Base-by-base conservation (phyloP, 2,329 filamentous ascomycete species). In the Pyricularia grisea region DNA sequence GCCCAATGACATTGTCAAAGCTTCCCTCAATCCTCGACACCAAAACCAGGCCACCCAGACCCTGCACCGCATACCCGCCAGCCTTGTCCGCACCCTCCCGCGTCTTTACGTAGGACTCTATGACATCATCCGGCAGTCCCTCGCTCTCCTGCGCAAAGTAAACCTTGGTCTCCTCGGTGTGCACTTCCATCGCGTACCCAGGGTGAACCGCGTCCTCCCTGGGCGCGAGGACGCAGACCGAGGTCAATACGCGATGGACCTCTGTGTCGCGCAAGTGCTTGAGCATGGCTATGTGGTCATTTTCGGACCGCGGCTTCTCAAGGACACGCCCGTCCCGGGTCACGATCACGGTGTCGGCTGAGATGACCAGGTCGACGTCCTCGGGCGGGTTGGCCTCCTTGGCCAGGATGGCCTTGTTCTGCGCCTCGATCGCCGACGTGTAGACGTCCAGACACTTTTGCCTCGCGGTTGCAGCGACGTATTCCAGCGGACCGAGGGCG, bases 31-130 rank as follows among this genome's bases (percentile, higher is more conserved):
- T 91, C 78, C 86, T 90, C 78, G 97, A 93, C 14, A 99, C 89
- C 69, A 99, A 79, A 70, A 99, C 83, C 77, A 97, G 89, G 10
- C 92, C 90, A 1, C 92, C 95, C 12, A 94, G 83, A 0, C 94
- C 95, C 79, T 99, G 95, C 68, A 99, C 87, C 1, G 93, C 95
- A 79, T 99, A 99, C 0, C 95, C 95, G 2, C 95, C 95, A 0
- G 95, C 95, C 83, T 98, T 99, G 79, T 98, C 95, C 12, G 88
- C 93, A 1, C 95, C 95, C 82, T 99, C 95, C 69, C 94, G 85
- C 27, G 94, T 97, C 75, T 84, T 86, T 70, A 94, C 90, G 76
- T 94, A 94, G 5, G 82, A 87, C 73, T 92, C 82, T 70, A 98
- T 89, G 73, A 97, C 86, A 70, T 97, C 93, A 80, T 99, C 94